Conservation (phyloP, 2,329 filamentous ascomycete genomes). For the Shiraia bambusicola region DNA sequence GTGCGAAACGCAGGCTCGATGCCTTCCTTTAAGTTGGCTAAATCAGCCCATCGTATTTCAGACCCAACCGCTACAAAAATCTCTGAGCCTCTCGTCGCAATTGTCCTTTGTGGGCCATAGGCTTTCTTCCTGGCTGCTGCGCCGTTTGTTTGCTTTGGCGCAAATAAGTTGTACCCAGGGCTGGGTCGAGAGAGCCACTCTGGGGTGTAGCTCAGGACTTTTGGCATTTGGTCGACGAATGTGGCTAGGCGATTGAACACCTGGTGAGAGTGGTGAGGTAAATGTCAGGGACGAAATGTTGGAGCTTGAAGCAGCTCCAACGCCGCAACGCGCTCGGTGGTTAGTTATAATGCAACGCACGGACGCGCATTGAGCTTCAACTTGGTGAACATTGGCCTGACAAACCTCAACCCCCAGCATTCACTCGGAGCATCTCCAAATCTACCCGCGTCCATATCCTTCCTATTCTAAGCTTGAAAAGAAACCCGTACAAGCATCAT, state of each 20-base stretch:
- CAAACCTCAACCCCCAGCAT: background rate
- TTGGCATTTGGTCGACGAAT: slow-evolving; percentile 64
- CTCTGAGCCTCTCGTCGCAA: slow-evolving; percentile 81
- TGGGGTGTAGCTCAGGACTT: slow-evolving; percentile 81
- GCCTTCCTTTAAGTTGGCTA: slow-evolving; percentile 72
- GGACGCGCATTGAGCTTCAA: slow-evolving; percentile 12
- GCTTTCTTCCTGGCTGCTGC: slow-evolving; percentile 29
- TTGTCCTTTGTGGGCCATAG: slow-evolving; percentile 57
- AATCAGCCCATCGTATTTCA: slow-evolving; percentile 88
- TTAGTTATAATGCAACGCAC: background rate
- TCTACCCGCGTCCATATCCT: slow-evolving; percentile 3
- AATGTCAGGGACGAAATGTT: slow-evolving; percentile 7
- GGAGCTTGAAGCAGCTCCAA: slow-evolving; percentile 8
- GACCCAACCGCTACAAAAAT: slow-evolving; percentile 86
- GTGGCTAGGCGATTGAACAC: background rate
- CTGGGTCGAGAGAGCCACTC: slow-evolving; percentile 80
- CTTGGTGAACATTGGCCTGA: slow-evolving; percentile 2
- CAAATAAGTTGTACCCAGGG: slow-evolving; percentile 77
- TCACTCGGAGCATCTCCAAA: slow-evolving; percentile 5
- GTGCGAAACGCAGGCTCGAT: slow-evolving; percentile 40
- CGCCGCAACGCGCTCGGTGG: too few species aligned
- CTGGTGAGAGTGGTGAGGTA: background rate
- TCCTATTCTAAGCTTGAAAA: background rate
- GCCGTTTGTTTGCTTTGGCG: slow-evolving; percentile 48
- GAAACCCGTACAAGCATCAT: slow-evolving; percentile 14